Percentiles rank a stretch among this genome's conserved stretches.
Conservation (phyloP, 2,329 filamentous ascomycete species). For the Aspergillus sp. region DNA sequence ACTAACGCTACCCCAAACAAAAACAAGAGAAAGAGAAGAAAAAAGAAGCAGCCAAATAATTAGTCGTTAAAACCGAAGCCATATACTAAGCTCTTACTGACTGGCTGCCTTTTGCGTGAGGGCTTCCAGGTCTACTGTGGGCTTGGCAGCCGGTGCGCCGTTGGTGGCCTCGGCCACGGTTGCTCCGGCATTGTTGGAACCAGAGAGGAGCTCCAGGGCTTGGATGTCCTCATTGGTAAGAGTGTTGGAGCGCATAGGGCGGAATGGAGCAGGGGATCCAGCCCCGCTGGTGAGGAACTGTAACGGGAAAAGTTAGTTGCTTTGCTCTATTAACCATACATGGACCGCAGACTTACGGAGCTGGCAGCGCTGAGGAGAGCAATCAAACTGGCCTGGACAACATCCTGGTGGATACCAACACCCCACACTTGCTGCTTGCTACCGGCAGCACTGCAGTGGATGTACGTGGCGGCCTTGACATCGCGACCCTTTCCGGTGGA, state of each 20-base stretch:
- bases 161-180: slow-evolving; percentile 19
- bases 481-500: slow-evolving; percentile 77
- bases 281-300: slow-evolving; percentile 73
- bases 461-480: slow-evolving; percentile 93
- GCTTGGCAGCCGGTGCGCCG: slow-evolving; percentile 21
- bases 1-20: background rate
- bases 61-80: background rate
- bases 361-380: slow-evolving; percentile 82
- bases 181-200: slow-evolving; percentile 21
- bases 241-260: slow-evolving; percentile 56
- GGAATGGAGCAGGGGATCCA: slow-evolving; percentile 66
- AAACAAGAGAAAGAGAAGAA: background rate
- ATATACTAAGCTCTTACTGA: slow-evolving; percentile 19
- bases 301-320: background rate
- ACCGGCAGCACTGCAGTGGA: slow-evolving; percentile 74
- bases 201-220: slow-evolving; percentile 43
- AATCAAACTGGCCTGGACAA: slow-evolving; percentile 84
- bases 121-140: slow-evolving; percentile 38
- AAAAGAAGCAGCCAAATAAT: background rate
- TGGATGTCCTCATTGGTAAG: slow-evolving; percentile 46
- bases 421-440: slow-evolving; percentile 54
- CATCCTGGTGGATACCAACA: slow-evolving; percentile 76
- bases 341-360: slow-evolving; percentile 61
- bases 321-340: background rate
- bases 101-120: slow-evolving; percentile 38